phyloP scores from a whole-genome alignment of 345 rosid species.

The Rhodamnia argentea region DNA sequence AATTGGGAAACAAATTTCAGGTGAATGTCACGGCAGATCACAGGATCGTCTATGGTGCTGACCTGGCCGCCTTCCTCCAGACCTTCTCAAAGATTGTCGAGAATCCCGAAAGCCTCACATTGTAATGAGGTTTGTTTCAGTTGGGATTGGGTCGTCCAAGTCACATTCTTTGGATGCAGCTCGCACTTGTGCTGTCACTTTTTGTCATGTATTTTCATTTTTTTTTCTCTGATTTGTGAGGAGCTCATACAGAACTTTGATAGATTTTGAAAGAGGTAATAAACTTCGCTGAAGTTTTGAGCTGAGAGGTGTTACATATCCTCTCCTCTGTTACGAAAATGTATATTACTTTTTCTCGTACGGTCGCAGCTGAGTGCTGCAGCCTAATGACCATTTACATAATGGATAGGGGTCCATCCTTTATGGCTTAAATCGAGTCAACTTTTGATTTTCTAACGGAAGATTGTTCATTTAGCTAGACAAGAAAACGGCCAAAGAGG shows the following conservation, averaged over 20 bases:
- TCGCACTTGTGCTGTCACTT: not conserved
- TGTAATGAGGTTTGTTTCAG: constrained; percentile 18
- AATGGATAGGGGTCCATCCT: not conserved
- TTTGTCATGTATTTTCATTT: not conserved
- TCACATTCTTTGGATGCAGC: not conserved
- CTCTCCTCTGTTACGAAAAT: not conserved
- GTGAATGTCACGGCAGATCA: constrained; percentile 98
- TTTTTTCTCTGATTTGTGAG: not conserved
- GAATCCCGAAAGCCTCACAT: constrained; percentile 76
- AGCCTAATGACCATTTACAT: not conserved
- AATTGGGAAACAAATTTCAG: constrained; percentile 23
- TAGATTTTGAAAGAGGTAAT: not conserved
- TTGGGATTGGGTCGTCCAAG: not conserved
- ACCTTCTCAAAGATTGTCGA: constrained; percentile 85
- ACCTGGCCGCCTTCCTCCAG: constrained; percentile 86
- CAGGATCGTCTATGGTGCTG: constrained; percentile 85
- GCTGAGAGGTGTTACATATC: not conserved
- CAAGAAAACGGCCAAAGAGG: not conserved
- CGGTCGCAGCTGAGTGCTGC: not conserved
- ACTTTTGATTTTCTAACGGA: not conserved
- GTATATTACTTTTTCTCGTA: not conserved
- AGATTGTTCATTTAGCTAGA: not conserved
- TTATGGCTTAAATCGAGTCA: not conserved
- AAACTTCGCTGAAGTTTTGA: not conserved
- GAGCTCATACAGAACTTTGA: not conserved